Base-by-base conservation (phyloP, 345 rosid genomes). In the Camelina laxa region DNA sequence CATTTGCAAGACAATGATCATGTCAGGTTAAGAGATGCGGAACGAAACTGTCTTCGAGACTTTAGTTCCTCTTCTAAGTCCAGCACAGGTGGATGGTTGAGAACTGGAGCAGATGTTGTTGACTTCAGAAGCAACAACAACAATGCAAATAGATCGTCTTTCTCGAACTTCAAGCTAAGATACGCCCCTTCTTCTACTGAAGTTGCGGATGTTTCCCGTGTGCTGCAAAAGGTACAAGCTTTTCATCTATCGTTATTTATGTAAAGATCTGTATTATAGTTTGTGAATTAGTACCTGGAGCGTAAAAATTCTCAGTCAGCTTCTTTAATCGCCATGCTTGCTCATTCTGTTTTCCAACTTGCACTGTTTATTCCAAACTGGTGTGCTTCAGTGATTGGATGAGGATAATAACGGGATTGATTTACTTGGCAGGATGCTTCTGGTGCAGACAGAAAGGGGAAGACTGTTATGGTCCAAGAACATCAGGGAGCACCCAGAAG, bases 351-450 rank as follows among this genome's bases (percentile, higher is more conserved):
- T 33, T 50, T 39, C 54, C 41, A 22, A 57, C 36, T 60, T 54
- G 12, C 19, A 22, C 42, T 65, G 36, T 73, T 20, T 63, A 20
- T 73, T 31, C n/a, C 21, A 31, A 54, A 60, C 60, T 72, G 14
- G 67, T 72, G 41, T 38, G 50, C 8, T 60, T 72, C 30, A 49
- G 50, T 36, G 15, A 41, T 42, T 63, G 24, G 17, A 6, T 31
- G 24, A 30, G 21, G 60, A 77, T 15, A 59, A 48, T 49, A 41
- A 76, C 35, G 49, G 61, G 9, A 44, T 76, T 16, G 48, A 41
- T 70, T 59, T 72, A 66, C 63, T 70, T 77, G 73, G 70, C 89
- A 95, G 98, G 86, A 81, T 72, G 80, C 76, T 82, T 80, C 79
- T 69, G 75, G 83, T 67, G 49, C 84, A 60, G 79, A 78, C 75